Conservation (phyloP, 78 protist species). For the Dictyostelium firmibasis region DNA sequence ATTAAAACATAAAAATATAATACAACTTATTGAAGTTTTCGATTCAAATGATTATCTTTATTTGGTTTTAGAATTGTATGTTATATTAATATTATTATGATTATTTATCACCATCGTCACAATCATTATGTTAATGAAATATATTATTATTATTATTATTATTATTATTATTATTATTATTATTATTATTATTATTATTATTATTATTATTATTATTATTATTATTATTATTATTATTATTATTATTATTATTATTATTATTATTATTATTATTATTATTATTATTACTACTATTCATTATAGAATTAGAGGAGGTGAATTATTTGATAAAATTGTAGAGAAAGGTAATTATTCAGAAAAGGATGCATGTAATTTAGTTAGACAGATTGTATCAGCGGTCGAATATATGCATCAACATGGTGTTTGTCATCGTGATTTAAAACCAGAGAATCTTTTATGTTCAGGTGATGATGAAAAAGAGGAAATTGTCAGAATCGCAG, state of each 20-base stretch:
- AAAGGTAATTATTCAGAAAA: conserved; percentile 86
- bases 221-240: background rate
- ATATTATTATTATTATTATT: background rate
- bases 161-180: background rate
- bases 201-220: background rate
- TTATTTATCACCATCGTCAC: no score
- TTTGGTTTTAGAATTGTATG: conserved; percentile 73
- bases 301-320: conserved; percentile 92
- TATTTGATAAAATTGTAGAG: conserved; percentile 90
- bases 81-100: no score
- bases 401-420: conserved; percentile 84
- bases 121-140: no score
- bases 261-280: background rate
- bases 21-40: conserved; percentile 71
- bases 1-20: conserved; percentile 78
- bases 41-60: conserved; percentile 71
- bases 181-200: background rate
- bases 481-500: conserved; percentile 75
- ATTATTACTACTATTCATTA: background rate
- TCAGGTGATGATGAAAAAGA: conserved; percentile 78
- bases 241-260: background rate
- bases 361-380: conserved; percentile 78
- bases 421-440: conserved; percentile 80
- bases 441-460: conserved; percentile 84
- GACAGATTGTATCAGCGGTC: conserved; percentile 83